Conservation (phyloP, 305 asterid genomes). For the Fraxinus dipetala region DNA sequence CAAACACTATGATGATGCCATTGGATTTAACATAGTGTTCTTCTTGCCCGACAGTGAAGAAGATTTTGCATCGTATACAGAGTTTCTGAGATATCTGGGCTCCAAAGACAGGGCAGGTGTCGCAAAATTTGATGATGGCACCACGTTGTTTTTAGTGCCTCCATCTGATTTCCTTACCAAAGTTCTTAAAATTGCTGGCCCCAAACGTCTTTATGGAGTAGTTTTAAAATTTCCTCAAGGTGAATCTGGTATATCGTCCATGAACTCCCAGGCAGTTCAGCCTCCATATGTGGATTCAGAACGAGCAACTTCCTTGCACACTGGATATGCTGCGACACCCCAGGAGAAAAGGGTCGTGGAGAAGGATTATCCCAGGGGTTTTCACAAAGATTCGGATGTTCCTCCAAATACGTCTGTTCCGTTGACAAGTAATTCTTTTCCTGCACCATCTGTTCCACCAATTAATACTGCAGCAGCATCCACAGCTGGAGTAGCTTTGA, state of each 20-base stretch:
- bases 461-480: conserved; percentile 41
- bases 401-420: conserved; percentile 40
- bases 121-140: conserved; percentile 84
- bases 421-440: conserved; percentile 34
- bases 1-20: conserved; percentile 82
- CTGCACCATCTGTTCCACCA: conserved; percentile 49
- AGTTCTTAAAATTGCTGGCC: conserved; percentile 78
- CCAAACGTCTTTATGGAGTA: conserved; percentile 90
- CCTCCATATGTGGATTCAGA: conserved; percentile 49
- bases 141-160: conserved; percentile 92
- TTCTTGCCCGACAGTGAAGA: conserved; percentile 91
- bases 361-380: conserved; percentile 36
- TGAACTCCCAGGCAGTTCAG: conserved; percentile 37
- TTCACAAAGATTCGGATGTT: conserved; percentile 43
- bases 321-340: conserved; percentile 40
- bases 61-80: conserved; percentile 90
- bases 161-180: conserved; percentile 77
- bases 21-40: conserved; percentile 76
- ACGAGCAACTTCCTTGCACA: conserved; percentile 33
- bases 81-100: conserved; percentile 79
- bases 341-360: conserved; percentile 43
- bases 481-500: conserved; percentile 60
- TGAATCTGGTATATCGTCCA: conserved; percentile 34
- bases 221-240: conserved; percentile 70
- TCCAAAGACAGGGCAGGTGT: conserved; percentile 91